Base-by-base conservation (phyloP, 805 yeast species). In the Kazachstania bromeliacearum region DNA sequence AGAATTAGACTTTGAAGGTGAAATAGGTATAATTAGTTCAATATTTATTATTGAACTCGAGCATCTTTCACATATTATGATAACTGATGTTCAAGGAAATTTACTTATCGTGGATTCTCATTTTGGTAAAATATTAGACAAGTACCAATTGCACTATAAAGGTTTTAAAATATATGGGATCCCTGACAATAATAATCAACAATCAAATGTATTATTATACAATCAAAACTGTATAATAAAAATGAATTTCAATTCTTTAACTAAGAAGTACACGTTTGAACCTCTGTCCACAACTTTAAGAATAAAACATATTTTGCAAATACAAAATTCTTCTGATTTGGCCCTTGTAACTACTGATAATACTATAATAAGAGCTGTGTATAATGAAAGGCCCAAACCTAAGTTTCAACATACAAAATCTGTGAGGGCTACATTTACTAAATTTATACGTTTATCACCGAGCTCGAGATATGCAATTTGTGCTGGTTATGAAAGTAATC, bases 41-140 rank as follows among this genome's bases (percentile, higher is more conserved):
- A 12, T 37, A 12, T 44, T 35, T 31, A 20, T 29, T 12, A 20
- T 12, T 5, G 33, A 21, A 13, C 12, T 23, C 4, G 28, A 28
- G 18, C 8, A 10, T 3, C 12, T n/a, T 4, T 9, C 14, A 17
- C 29, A 31, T 17, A 26, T 44, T 16, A 18, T 50, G 13, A 18
- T 48, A 13, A 38, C 51, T 5, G 53, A 48, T 27, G 33, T 41
- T 18, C 38, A 44, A 27, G 54, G 57, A 9, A 36, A 33, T 8
- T 23, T 49, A 13, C 40, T 33, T 31, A 28, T 43, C 4, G 25
- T 50, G 7, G 46, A 43, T 31, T 15, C 25, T 12, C 13, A 28
- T 1, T 26, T 31, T 7, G 37, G 37, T 3, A 28, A 34, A 7
- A 22, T 41, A 2, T 13, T 28, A 3, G 37, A 37, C 13, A 17